Base-by-base conservation (phyloP, 371 early-diverging fungal species). In the Apophysomyces sp. region DNA sequence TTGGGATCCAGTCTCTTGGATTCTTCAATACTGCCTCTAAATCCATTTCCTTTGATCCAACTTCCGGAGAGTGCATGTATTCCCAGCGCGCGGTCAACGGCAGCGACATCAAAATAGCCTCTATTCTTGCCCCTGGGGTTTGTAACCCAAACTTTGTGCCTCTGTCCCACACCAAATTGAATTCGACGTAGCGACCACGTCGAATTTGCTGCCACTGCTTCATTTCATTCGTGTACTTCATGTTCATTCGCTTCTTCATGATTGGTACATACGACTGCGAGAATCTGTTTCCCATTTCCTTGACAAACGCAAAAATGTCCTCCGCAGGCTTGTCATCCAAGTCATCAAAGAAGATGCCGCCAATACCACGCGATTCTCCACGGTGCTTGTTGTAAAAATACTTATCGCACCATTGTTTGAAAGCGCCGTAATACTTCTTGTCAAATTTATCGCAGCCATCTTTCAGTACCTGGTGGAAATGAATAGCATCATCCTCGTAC, bases 331-430 rank as follows among this genome's bases (percentile, higher is more conserved):
- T 80, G 57, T 85, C 82, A 59, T 90, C 89, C 27, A 94, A 70
- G 59, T 94, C 93, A 59, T 93, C 94, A 69, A 93, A 93, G 73
- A 93, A 93, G 57, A 92, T 92, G 15, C 94, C 94, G 32, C 94
- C 94, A 44, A 94, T 72, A n/a, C 94, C 94, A 34, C 94, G 88
- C 2, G 86, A 76, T 70, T 94, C 94, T 13, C 76, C 68, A 31
- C 94, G 86, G 66, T 94, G 94, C 18, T 81, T 73, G 52, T 87
- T 85, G 64, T 76, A 81, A 63, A 94, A 94, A 67, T 94, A 94
- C 49, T 81, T 78, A 66, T 94, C 94, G 70, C 93, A 92, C 91
- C 91, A 91, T 53, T 84, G 80, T 72, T 94, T 94, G 68, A 92
- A 93, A 27, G 77, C 71, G 40, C 82, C 74, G 61, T 93, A 93